Conservation (phyloP, 2,329 filamentous ascomycete genomes). For the Fusarium protoensiforme region DNA sequence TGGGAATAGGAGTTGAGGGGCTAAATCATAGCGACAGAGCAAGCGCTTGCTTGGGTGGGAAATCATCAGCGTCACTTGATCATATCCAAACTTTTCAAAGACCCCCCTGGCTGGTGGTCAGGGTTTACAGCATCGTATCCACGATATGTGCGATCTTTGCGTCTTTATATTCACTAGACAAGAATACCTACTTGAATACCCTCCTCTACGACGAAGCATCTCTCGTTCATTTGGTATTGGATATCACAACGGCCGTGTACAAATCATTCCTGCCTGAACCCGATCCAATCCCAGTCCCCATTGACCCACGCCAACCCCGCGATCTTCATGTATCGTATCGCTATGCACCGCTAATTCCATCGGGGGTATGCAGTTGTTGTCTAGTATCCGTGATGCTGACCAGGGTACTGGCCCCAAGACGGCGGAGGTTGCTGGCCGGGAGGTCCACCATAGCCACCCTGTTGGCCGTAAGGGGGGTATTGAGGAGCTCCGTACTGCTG, state of each 20-base stretch:
- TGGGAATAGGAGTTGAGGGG: constrained; percentile 40
- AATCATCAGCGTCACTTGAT: constrained; percentile 16
- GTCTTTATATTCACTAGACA: constrained; percentile 10
- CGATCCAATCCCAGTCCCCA: constrained; percentile 11
- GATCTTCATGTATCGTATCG: neutral
- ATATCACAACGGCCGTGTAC: constrained; percentile 32
- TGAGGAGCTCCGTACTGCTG: constrained; percentile 43
- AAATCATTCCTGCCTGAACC: constrained; percentile 14
- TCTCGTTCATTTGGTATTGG: constrained; percentile 22
- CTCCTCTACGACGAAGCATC: constrained; percentile 5
- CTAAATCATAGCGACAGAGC: constrained; percentile 24
- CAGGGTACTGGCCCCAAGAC: constrained; percentile 53
- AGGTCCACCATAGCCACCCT: constrained; percentile 29
- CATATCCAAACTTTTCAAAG: constrained; percentile 6
- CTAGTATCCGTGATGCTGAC: constrained; percentile 51
- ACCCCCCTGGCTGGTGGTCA: neutral
- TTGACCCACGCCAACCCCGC: neutral
- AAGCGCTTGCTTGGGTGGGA: constrained; percentile 6
- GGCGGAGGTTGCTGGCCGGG: constrained; percentile 40
- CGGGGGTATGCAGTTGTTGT: neutral
- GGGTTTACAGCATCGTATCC: constrained; percentile 10
- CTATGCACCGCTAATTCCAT: neutral
- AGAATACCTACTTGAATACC: constrained; percentile 11
- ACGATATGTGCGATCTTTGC: constrained; percentile 5
- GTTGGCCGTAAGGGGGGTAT: constrained; percentile 32